phyloP scores from a whole-genome alignment of 768 basidiomycete species.

The Candolleomyces eurysporus region DNA sequence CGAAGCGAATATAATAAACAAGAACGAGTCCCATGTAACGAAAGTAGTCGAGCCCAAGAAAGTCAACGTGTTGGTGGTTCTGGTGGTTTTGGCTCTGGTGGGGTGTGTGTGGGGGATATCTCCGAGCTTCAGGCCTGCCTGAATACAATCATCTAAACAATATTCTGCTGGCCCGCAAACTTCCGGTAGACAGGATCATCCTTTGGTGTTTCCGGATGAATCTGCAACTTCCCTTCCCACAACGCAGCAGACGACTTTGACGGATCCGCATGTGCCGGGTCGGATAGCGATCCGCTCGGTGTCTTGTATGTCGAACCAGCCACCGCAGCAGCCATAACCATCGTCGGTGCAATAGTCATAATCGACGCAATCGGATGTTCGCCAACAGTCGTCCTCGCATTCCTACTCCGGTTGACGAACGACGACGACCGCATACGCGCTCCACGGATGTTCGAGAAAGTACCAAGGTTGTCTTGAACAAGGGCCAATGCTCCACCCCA shows the following conservation, averaged over 20 bases:
- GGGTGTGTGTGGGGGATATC: not conserved
- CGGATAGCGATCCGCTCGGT: slow-evolving; percentile 52
- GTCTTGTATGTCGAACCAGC: slow-evolving; percentile 66
- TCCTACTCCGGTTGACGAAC: slow-evolving; percentile 79
- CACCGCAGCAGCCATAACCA: slow-evolving; percentile 48
- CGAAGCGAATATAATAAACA: too few species aligned
- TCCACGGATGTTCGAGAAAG: slow-evolving; percentile 82
- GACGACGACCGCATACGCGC: slow-evolving; percentile 85
- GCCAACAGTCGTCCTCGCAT: slow-evolving; percentile 43
- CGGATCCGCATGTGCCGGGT: slow-evolving; percentile 75
- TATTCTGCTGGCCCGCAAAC: slow-evolving; percentile 20
- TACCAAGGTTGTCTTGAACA: slow-evolving; percentile 83
- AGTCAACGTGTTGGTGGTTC: too few species aligned
- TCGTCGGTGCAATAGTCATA: slow-evolving; percentile 52
- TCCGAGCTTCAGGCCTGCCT: not conserved
- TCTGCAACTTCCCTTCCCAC: slow-evolving; percentile 81
- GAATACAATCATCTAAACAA: slow-evolving; percentile 13
- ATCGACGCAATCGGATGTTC: slow-evolving; percentile 25
- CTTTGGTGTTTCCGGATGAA: slow-evolving; percentile 80
- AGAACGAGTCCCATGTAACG: too few species aligned
- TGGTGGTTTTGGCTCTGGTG: too few species aligned
- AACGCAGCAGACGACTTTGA: slow-evolving; percentile 79
- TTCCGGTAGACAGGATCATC: slow-evolving; percentile 52
- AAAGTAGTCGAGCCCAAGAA: too few species aligned
- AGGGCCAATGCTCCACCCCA: slow-evolving; percentile 81